Base-by-base conservation (phyloP, 352 stramenopile species). In the Phytophthora citrophthora region DNA sequence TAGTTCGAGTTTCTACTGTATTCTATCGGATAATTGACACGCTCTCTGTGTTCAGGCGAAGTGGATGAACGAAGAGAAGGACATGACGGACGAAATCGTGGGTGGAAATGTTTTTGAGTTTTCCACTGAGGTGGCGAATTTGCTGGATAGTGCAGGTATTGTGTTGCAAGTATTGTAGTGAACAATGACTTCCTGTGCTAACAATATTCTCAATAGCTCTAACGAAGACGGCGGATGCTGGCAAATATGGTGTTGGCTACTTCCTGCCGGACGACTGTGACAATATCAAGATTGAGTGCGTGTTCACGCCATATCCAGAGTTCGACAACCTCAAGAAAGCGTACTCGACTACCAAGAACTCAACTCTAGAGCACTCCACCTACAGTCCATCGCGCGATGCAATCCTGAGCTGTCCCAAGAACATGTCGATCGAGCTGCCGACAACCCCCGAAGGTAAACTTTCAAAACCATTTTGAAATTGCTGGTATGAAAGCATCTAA, bases 41-140 rank as follows among this genome's bases (percentile, higher is more conserved):
- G 18, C n/a, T 48, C 6, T 29, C 18, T 90, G 83, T 61, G 64
- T 15, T 23, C 32, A 79, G 67, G 80, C 80, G 15, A 86, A 84
- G 53, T 89, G 81, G 83, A 90, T 92, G 82, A 91, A 91, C 60
- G 72, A 83, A 31, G 81, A 90, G 51, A 53, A 76, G 5, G 81
- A 50, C 5, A 34, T 50, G 49, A 64, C 68, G 1, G 45, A 61
- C 12, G 75, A 88, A 34, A 78, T 93, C 41, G 71, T 90, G 1
- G 83, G 85, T 13, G 83, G 83, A 41, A 90, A 89, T 62, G 83
- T 89, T 23, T 93, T 93, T 40, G 85, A 93, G 68, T 93, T 90
- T 62, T 70, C 72, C 10, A 88, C 81, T 4, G 83, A 90, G 50
- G 64, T 87, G 31, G 67, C 72, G 48, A 91, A 94, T 38, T 55